Evolutionary conservation across 2,329 filamentous ascomycete genomes (phyloP).

Genomic region (Cercospora zeae-maydis): DNA sequence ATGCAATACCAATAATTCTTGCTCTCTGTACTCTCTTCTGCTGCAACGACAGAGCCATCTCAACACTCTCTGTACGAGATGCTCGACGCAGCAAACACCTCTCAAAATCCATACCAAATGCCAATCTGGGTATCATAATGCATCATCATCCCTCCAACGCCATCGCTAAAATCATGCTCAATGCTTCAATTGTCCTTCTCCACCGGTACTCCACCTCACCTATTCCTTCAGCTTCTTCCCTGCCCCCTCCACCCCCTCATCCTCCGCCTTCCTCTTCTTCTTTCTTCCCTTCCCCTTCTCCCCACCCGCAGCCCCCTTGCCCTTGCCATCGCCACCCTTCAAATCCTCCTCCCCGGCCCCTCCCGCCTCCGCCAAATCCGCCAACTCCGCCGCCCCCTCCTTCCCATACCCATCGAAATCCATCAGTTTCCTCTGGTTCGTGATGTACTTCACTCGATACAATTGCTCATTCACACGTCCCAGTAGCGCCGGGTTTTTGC

Average conservation of each 20-base stretch:
- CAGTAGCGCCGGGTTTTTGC: slow-evolving; percentile 78
- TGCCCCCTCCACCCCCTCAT: slow-evolving; percentile 16
- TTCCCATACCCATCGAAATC: slow-evolving; percentile 63
- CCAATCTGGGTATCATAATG: neutral
- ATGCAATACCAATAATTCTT: too few species aligned
- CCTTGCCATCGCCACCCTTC: slow-evolving; percentile 22
- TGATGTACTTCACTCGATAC: slow-evolving; percentile 82
- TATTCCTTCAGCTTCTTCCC: slow-evolving; percentile 13
- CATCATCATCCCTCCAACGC: neutral
- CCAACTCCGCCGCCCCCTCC: slow-evolving; percentile 42
- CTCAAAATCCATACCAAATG: too few species aligned
- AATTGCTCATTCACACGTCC: slow-evolving; percentile 87
- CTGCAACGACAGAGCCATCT: too few species aligned
- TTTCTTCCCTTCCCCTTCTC: slow-evolving; percentile 31
- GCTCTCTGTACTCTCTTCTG: too few species aligned
- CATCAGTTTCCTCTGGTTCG: slow-evolving; percentile 73
- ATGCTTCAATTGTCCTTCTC: neutral
- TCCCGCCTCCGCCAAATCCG: slow-evolving; percentile 59
- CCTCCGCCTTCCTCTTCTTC: slow-evolving; percentile 33
- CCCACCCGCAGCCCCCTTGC: slow-evolving; percentile 27
- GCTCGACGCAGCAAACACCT: too few species aligned
- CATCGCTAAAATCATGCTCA: neutral
- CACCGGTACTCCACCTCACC: neutral
- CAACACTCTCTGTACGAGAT: too few species aligned
- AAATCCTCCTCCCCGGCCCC: slow-evolving; percentile 45